Evolutionary conservation across 1,284 basidiomycete genomes (phyloP).

Genomic region (Ceratobasidium sp.): DNA sequence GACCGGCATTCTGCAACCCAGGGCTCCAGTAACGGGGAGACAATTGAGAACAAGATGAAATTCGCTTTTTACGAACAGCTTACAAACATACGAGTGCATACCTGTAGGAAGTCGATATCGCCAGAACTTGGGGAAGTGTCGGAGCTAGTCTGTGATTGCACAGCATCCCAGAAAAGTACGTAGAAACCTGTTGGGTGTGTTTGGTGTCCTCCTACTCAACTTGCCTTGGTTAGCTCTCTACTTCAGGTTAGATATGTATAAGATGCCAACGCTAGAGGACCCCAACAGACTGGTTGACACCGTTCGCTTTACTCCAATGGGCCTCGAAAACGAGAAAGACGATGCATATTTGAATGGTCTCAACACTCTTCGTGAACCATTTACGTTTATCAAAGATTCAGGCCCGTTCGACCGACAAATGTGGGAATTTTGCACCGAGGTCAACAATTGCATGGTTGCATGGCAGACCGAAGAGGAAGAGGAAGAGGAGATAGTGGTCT

Average conservation of each 20-base stretch:
- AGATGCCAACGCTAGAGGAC: slow-evolving; percentile 50
- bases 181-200: neutral
- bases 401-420: slow-evolving; percentile 65
- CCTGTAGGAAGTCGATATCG: slow-evolving; percentile 56
- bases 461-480: slow-evolving; percentile 58
- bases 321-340: slow-evolving; percentile 67
- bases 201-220: neutral
- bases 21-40: slow-evolving; percentile 50
- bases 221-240: slow-evolving; percentile 60
- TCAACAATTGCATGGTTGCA: slow-evolving; percentile 31
- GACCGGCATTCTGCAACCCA: slow-evolving; percentile 50
- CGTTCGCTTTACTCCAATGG: slow-evolving; percentile 49
- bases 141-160: slow-evolving; percentile 50
- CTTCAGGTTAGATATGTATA: slow-evolving; percentile 66
- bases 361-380: slow-evolving; percentile 68
- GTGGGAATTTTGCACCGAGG: slow-evolving; percentile 34
- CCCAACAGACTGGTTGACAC: slow-evolving; percentile 19
- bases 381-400: slow-evolving; percentile 74
- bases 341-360: slow-evolving; percentile 64
- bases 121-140: slow-evolving; percentile 51
- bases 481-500: slow-evolving; percentile 53
- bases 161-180: slow-evolving; percentile 56
- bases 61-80: slow-evolving; percentile 69
- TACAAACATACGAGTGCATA: slow-evolving; percentile 66
- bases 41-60: slow-evolving; percentile 60